Conservation (phyloP, 306 rosid genomes). For the Ochetophila trinervis region DNA sequence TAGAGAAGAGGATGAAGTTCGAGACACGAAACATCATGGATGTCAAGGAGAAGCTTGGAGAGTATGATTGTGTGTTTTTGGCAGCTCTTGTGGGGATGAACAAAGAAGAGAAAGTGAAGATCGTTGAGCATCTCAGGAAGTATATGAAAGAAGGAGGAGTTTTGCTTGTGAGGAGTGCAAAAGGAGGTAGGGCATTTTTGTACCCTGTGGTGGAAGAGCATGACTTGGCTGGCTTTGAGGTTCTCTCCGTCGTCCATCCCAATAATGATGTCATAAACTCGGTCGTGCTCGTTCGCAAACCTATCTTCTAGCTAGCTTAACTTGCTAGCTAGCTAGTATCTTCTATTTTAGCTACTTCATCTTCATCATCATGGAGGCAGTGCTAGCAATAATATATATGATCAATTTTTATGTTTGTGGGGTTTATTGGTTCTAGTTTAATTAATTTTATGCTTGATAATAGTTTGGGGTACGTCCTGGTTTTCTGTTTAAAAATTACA, state of each 20-base stretch:
- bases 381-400: no score
- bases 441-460: no score
- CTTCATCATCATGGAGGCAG: no score
- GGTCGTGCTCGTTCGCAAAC: constrained; percentile 57
- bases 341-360: no score
- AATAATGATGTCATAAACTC: constrained; percentile 66
- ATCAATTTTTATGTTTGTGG: no score
- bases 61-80: constrained; percentile 68
- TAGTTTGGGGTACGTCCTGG: no score
- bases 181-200: constrained; percentile 70
- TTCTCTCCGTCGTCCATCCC: constrained; percentile 63
- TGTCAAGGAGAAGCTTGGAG: constrained; percentile 42
- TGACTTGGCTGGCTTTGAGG: constrained; percentile 50
- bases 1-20: constrained; percentile 72
- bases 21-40: constrained; percentile 53
- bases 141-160: constrained; percentile 63
- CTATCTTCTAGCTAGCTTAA: not conserved
- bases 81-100: constrained; percentile 75
- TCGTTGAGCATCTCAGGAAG: constrained; percentile 45
- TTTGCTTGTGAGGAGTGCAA: constrained; percentile 69
- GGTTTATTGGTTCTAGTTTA: no score
- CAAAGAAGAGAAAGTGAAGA: constrained; percentile 49
- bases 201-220: constrained; percentile 59
- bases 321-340: no score
- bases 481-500: no score